Percentiles rank a stretch among this genome's conserved stretches.
Conservation (phyloP, 768 basidiomycete species). For the Trametes coccinea region DNA sequence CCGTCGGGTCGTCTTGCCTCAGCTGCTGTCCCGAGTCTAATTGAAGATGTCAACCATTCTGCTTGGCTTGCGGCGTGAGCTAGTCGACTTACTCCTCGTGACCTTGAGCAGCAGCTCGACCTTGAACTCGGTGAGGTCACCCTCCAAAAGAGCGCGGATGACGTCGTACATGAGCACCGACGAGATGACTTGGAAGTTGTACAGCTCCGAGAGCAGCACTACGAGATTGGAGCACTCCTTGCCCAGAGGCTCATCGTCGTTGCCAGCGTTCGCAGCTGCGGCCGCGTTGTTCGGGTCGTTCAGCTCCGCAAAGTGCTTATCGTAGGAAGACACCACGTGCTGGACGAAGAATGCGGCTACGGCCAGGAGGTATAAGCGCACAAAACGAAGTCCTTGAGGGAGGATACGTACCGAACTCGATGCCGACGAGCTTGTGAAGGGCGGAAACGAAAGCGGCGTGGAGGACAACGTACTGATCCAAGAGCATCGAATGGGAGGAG, state of each 20-base stretch:
- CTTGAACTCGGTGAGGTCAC: conserved; percentile 68
- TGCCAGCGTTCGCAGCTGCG: neutral
- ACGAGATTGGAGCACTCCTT: conserved; percentile 92
- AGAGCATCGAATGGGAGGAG: conserved; percentile 72
- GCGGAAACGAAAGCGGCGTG: conserved; percentile 84
- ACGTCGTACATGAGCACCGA: conserved; percentile 89
- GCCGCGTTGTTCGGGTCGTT: neutral
- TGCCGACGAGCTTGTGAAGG: conserved; percentile 76
- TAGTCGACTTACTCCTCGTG: conserved; percentile 56
- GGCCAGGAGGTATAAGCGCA: neutral
- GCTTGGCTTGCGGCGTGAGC: neutral
- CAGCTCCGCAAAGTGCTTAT: conserved; percentile 48
- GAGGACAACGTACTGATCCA: conserved; percentile 88
- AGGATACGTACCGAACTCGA: conserved; percentile 78
- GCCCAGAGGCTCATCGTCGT: conserved; percentile 46
- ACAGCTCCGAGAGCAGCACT: conserved; percentile 85
- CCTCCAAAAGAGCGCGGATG: conserved; percentile 70
- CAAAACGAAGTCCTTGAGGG: neutral
- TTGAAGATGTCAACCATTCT: neutral
- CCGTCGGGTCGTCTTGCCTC: conserved; percentile 87
- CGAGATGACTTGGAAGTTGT: conserved; percentile 94
- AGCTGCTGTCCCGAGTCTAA: conserved; percentile 91
- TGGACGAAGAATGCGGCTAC: conserved; percentile 85
- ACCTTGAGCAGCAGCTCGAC: conserved; percentile 89
- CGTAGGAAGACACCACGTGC: conserved; percentile 64